Base-by-base conservation (phyloP, 2,329 filamentous ascomycete genomes). In the Fusarium sp. region DNA sequence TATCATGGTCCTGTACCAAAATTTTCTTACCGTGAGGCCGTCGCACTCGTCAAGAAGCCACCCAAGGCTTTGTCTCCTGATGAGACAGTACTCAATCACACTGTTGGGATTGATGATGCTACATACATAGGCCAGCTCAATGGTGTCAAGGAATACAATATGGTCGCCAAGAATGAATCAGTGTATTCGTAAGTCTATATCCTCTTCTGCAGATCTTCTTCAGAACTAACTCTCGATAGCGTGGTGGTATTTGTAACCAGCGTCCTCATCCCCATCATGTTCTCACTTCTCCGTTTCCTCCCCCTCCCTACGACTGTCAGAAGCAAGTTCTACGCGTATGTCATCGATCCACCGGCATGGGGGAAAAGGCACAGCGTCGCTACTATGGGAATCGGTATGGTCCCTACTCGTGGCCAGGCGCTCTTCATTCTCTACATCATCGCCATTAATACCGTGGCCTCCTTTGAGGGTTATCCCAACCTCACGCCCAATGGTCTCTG, bases 401-500 rank as follows among this genome's bases (percentile, higher is more conserved):
- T 77, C 0, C 83, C 82, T 0, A 84, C 80, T 1, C 56, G 77
- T 2, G 82, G 82, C 2, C 83, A 84, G 41, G 69, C 74, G 10
- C 50, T 84, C 14, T 85, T 81, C 69, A 80, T 86, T 33, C 41
- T 75, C 13, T 72, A 80, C 45, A 73, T 83, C 18, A 59, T 81
- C 18, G 63, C 71, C 17, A 67, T 82, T 20, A 83, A 83, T 58
- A 55, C 78, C 14, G 43, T 80, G 14, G 71, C 81, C 3, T 68
- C 63, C 6, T 71, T 74, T 17, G 69, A 76, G 13, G 75, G 75
- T 3, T 80, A 78, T 50, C 54, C 70, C 0, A 57, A 58, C 2
- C 39, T 60, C 11, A 58, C 63, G 4, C 78, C 77, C 0, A 76
- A 79, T 51, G 48, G 67, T 0, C 78, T 76, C 66, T 78, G 70